phyloP scores from a whole-genome alignment of 495 filamentous ascomycete species.

The Parachaetomium inaequale region DNA sequence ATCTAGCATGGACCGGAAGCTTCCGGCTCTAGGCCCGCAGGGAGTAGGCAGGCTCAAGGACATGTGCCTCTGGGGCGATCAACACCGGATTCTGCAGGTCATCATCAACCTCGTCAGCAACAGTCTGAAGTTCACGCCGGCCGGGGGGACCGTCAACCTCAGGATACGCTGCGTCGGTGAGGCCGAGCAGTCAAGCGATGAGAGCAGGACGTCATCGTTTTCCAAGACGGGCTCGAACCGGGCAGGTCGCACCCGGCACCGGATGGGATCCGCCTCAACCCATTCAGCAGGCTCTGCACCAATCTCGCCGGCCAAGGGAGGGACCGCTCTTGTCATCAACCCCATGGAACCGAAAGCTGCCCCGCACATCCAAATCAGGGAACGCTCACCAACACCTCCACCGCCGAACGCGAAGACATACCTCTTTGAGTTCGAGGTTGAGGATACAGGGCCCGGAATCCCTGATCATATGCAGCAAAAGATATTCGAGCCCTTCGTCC shows the following conservation, averaged over 20 bases:
- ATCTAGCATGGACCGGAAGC: slow-evolving; percentile 37
- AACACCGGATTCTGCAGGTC: slow-evolving; percentile 82
- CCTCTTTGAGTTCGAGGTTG: slow-evolving; percentile 80
- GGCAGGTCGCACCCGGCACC: slow-evolving; percentile 38
- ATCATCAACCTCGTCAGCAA: slow-evolving; percentile 93
- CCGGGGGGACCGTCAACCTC: slow-evolving; percentile 67
- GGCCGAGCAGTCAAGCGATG: slow-evolving; percentile 36
- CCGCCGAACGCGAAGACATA: slow-evolving; percentile 55
- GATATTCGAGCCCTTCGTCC: slow-evolving; percentile 93
- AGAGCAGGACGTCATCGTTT: slow-evolving; percentile 49
- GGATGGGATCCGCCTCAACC: slow-evolving; percentile 48
- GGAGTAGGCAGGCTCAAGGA: slow-evolving; percentile 66
- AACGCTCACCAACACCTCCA: slow-evolving; percentile 60
- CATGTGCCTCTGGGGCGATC: slow-evolving; percentile 80
- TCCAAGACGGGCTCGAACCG: slow-evolving; percentile 45
- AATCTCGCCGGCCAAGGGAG: slow-evolving; percentile 29
- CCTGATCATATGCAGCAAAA: slow-evolving; percentile 67
- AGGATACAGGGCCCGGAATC: slow-evolving; percentile 91
- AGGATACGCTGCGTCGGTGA: slow-evolving; percentile 69
- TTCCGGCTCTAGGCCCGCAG: slow-evolving; percentile 52
- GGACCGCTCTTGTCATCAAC: slow-evolving; percentile 57
- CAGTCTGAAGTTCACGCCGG: slow-evolving; percentile 86
- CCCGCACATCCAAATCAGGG: slow-evolving; percentile 47
- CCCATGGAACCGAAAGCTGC: slow-evolving; percentile 51
- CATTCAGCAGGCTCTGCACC: slow-evolving; percentile 43